A percentile compares a stretch with the other conserved stretches of the same genome.
Conservation (phyloP, 2,329 filamentous ascomycete genomes). For the Epichloe sp. region DNA sequence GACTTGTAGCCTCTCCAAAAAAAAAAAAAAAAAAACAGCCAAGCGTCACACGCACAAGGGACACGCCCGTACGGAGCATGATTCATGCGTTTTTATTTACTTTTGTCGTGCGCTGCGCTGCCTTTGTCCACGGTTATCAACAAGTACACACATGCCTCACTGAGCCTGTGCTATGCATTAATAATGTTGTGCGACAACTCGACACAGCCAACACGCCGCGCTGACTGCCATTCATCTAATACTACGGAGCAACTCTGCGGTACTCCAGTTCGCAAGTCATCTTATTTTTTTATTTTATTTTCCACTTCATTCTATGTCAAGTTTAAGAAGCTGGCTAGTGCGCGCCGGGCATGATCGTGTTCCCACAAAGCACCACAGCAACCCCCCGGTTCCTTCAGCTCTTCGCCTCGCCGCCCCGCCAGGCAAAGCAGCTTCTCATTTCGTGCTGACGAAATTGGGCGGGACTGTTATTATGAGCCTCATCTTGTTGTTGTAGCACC, state of each 20-base stretch:
- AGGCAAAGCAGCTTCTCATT: background rate
- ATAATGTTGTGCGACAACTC: background rate
- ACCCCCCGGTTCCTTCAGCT: background rate
- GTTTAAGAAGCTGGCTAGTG: no score
- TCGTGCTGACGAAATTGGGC: background rate
- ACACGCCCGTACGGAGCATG: background rate
- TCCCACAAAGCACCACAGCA: background rate
- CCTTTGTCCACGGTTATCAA: background rate
- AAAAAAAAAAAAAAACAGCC: no score
- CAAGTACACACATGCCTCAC: background rate
- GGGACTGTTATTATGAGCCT: background rate
- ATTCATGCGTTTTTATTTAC: background rate
- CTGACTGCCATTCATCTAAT: background rate
- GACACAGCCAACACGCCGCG: background rate
- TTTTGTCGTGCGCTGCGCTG: background rate
- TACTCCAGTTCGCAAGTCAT: no score
- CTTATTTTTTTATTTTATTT: no score
- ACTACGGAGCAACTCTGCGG: no score
- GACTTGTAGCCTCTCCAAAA: no score
- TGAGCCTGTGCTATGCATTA: background rate
- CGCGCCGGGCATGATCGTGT: background rate
- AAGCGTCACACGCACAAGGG: no score
- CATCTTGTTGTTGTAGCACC: background rate
- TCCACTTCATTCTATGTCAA: no score
- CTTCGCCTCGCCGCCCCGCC: background rate